Conservation (phyloP, 2,329 filamentous ascomycete species). For the Aureobasidium sp. region DNA sequence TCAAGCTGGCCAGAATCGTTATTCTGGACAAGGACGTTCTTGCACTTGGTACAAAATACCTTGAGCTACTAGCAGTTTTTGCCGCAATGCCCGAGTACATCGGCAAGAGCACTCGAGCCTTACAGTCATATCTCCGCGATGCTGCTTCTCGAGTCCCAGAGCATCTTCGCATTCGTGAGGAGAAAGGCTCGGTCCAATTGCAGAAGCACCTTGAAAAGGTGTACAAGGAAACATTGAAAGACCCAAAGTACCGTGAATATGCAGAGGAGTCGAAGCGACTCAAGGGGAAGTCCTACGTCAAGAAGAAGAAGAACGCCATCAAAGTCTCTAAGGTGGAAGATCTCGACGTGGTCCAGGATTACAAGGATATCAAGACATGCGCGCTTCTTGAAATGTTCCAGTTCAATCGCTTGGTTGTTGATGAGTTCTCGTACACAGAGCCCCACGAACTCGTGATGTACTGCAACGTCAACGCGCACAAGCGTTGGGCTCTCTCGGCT, state of each 20-base stretch:
- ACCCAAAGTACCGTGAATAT: constrained; percentile 28
- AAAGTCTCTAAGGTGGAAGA: neutral
- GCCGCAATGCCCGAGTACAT: constrained; percentile 36
- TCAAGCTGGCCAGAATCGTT: constrained; percentile 45
- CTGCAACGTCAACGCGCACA: constrained; percentile 37
- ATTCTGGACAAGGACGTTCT: constrained; percentile 46
- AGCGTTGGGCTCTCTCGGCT: constrained; percentile 54
- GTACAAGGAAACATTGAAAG: constrained; percentile 22
- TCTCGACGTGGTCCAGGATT: neutral
- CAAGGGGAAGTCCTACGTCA: constrained; percentile 7
- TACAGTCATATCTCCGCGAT: constrained; percentile 45
- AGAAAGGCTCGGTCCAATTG: constrained; percentile 24
- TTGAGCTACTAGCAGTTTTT: constrained; percentile 41
- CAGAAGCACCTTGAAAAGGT: constrained; percentile 18
- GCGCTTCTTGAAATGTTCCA: constrained; percentile 49
- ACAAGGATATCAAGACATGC: neutral
- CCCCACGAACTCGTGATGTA: constrained; percentile 20
- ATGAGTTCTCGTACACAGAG: constrained; percentile 53
- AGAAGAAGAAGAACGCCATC: neutral
- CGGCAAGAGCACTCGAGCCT: constrained; percentile 36
- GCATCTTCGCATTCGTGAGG: constrained; percentile 32
- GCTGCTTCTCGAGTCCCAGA: constrained; percentile 34
- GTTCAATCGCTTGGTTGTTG: constrained; percentile 53
- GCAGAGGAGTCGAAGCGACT: constrained; percentile 18
- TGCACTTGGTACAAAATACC: constrained; percentile 36